Base-by-base conservation (phyloP, 2,329 filamentous ascomycete species). In the Colletotrichum godetiae region DNA sequence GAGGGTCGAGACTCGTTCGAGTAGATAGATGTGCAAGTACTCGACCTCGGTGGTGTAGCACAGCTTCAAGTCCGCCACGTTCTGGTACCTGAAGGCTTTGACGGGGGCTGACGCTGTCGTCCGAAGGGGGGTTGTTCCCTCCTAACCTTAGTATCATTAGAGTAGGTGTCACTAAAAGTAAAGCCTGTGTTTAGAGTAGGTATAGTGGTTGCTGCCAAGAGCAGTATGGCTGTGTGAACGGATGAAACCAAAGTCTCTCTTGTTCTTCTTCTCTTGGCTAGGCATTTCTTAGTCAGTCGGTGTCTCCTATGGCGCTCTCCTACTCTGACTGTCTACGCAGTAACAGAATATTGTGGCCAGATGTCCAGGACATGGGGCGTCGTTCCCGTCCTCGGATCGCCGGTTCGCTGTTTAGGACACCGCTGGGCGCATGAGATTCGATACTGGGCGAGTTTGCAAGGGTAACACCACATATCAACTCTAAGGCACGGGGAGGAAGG, bases 361-460 rank as follows among this genome's bases (percentile, higher is more conserved):
- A 42, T 42, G 37, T 19, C 37, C 29, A 37, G 62, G 55, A 13
- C 62, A 27, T 35, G 68, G 63, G 24, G 42, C 8, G 11, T 62
- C 63, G 37, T 22, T 58, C 53, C 57, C 55, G 56, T 37, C 52
- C 53, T 68, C 65, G 33, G 58, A 72, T 72, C 65, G 58, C 52
- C 53, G 58, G 58, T 62, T 72, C 37, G 11, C 59, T 49, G 24
- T 62, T 62, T 29, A n/a, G 24, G 37, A 58, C 68, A 58, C 57
- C 53, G 68, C 63, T 57, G 57, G 69, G 58, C 65, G 69, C 65
- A 72, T 58, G 69, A 68, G 65, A 42, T 72, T 62, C 64, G 68
- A 71, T 60, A 71, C 59, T 35, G 64, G 31, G 49, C 64, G 49
- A 22, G 12, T 42, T 22, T 49, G 52, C 53, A 56, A 57, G 61